Evolutionary conservation across 139 green algal genomes (phyloP).

Genomic region (Coccomyxa sp.): DNA sequence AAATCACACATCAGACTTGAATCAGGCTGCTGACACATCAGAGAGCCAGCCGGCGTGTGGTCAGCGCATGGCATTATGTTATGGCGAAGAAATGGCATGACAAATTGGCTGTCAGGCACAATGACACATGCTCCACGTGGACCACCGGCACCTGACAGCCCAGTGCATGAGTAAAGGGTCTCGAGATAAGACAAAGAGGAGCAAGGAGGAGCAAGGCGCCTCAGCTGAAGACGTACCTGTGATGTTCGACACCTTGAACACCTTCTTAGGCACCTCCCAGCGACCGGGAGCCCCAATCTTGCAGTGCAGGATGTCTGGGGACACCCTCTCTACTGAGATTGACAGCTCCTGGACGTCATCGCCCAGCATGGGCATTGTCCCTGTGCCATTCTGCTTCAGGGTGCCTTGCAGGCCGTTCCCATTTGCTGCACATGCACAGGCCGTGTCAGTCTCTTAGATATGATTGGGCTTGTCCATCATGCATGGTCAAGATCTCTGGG

Average conservation of each 20-base stretch:
- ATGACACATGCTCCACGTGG: not conserved
- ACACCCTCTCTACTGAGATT: not conserved
- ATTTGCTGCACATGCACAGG: not conserved
- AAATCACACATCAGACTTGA: not conserved
- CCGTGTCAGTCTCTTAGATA: not conserved
- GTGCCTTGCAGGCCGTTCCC: not conserved
- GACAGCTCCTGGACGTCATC: constrained; percentile 8
- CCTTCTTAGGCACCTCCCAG: constrained; percentile 23
- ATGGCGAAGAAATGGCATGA: not conserved
- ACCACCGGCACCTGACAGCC: not conserved
- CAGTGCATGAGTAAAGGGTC: no score
- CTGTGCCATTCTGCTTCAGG: constrained; percentile 6
- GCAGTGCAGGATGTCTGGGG: constrained; percentile 7
- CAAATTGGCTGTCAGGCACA: not conserved
- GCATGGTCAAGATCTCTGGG: not conserved
- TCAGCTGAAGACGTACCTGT: not conserved
- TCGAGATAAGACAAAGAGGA: no score
- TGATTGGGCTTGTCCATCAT: not conserved
- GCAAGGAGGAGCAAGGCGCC: not conserved
- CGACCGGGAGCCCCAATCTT: constrained; percentile 10
- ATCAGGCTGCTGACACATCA: no score
- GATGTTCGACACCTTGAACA: not conserved
- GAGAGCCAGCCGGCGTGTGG: not conserved
- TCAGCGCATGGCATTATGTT: not conserved
- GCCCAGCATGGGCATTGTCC: constrained; percentile 22